Base-by-base conservation (phyloP, 176 grass and related monocot genomes). In the Ananas comosus region DNA sequence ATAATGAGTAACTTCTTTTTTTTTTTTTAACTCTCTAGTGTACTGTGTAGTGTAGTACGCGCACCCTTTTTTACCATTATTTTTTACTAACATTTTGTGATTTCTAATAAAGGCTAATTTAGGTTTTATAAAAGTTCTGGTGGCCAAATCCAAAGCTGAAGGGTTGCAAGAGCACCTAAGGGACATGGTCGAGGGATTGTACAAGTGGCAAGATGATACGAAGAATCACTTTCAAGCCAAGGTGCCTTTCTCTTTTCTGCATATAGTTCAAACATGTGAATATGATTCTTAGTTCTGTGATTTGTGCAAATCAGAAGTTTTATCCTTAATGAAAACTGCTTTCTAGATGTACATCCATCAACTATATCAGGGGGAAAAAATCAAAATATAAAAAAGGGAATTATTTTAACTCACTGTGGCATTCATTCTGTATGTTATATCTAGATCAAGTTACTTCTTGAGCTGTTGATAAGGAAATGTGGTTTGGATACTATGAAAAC, bases 391-490 rank as follows among this genome's bases (percentile, higher is more conserved):
- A 27, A 2, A 61, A 61, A 19, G n/a, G 21, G 21, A 18, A 7
- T 61, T 18, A 18, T 18, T 61, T 18, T n/a, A 22, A 22, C 7
- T 61, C 21, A 61, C 56, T 2, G 13, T 61, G 6, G 18, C 64
- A 72, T 59, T 66, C 48, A 12, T 56, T 77, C n/a, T 27, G 28
- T 51, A 9, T 76, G 23, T 82, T 13, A 58, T 64, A 53, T 28
- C 77, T 66, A 97, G 93, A 85, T 97, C 16, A 97, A 97, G 69
- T 80, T 88, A 74, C 81, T 97, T 19, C 50, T 97, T 73, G 93
- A 90, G 72, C 92, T 97, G 91, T 86, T 97, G 2, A 84, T 97
- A 51, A 90, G 71, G 59, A 97, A 92, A 90, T 97, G 93, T 83
- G 93, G 93, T 63, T 81, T 97, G 66, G 89, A 92, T 67, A 89